These are phyloP conservation scores for Hypoxylon sp. DNA, from an alignment of 2,329 filamentous ascomycete species.

Conservation along the genomic window DNA sequence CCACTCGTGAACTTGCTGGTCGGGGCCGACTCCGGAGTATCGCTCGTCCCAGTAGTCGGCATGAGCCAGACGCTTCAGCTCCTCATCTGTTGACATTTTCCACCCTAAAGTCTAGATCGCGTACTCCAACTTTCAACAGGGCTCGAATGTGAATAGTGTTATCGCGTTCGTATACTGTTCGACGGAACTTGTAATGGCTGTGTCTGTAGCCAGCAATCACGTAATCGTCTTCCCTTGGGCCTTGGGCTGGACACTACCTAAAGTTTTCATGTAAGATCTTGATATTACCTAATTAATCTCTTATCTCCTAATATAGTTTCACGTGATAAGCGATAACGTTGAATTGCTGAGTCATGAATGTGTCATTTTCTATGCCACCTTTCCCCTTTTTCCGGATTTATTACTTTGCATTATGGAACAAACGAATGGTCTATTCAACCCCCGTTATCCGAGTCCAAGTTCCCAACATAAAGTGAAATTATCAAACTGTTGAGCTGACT, in stretches of 20 bases:
- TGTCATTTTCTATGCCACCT: too few relatives aligned
- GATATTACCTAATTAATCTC: too few relatives aligned
- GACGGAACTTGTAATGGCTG: too few relatives aligned
- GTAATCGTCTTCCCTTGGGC: too few relatives aligned
- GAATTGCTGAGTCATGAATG: too few relatives aligned
- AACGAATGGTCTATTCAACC: background rate
- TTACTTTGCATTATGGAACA: too few relatives aligned
- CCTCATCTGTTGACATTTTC: conserved; percentile 33
- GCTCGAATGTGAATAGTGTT: background rate
- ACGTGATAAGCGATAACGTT: too few relatives aligned
- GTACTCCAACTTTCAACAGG: background rate
- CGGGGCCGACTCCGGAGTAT: conserved; percentile 55
- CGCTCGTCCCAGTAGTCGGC: conserved; percentile 64
- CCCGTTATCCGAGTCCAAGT: background rate
- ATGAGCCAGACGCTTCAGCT: conserved; percentile 53
- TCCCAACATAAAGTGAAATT: background rate
- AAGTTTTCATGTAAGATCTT: too few relatives aligned
- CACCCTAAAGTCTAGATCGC: background rate
- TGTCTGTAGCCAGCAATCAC: too few relatives aligned
- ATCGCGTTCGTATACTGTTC: background rate
- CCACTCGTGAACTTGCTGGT: conserved; percentile 64
- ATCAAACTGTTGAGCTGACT: background rate
- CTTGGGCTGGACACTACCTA: too few relatives aligned
- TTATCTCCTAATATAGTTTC: too few relatives aligned
- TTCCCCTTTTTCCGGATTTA: too few relatives aligned